Conservation (phyloP, 2,329 filamentous ascomycete species). For the Xylaria sp. region DNA sequence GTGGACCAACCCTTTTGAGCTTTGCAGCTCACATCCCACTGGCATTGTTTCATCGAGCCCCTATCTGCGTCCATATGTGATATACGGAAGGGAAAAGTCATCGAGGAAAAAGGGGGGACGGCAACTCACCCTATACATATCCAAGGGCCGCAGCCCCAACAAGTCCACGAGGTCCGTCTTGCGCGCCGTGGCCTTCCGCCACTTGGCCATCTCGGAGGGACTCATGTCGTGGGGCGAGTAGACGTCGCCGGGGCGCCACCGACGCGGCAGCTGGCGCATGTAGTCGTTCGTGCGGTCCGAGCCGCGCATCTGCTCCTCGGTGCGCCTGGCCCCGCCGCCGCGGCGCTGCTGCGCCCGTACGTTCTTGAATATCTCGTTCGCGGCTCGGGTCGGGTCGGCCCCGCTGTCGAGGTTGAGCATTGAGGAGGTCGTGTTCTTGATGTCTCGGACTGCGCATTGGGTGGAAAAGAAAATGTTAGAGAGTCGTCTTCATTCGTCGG, state of each 20-base stretch:
- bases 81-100: not conserved
- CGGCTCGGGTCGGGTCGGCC: conserved; percentile 34
- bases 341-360: conserved; percentile 9
- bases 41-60: not conserved
- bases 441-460: conserved; percentile 37
- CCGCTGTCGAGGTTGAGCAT: conserved; percentile 45
- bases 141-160: conserved; percentile 80
- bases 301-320: conserved; percentile 54
- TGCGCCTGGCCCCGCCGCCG: not conserved
- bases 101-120: not conserved
- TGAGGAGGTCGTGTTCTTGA: conserved; percentile 36
- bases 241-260: conserved; percentile 82
- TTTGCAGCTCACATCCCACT: not conserved
- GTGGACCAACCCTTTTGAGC: not conserved
- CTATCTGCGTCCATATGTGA: not conserved
- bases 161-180: conserved; percentile 80
- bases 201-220: conserved; percentile 82
- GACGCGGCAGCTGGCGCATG: conserved; percentile 72
- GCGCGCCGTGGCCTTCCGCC: conserved; percentile 68
- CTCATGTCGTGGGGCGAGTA: conserved; percentile 92
- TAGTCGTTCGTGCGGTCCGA: conserved; percentile 62
- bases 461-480: not conserved
- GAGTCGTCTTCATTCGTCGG: not conserved
- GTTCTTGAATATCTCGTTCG: conserved; percentile 36
- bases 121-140: conserved; percentile 82